These are phyloP conservation scores for Gossypium ekmanianum DNA, from an alignment of 345 rosid genomes.

Conservation along the genomic window DNA sequence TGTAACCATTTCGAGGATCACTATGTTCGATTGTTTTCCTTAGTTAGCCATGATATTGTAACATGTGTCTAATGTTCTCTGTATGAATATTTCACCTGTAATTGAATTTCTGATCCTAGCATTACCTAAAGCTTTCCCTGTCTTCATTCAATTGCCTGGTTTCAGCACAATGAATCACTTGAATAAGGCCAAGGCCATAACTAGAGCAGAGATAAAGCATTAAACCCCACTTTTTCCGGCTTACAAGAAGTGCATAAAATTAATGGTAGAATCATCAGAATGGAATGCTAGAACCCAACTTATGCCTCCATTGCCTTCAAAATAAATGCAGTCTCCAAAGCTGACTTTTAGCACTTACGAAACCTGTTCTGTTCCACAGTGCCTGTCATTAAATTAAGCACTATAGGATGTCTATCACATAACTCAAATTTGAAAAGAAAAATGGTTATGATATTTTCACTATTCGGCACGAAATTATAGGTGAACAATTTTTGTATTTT, in stretches of 20 bases:
- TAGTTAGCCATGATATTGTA: not conserved
- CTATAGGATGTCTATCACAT: conserved; percentile 53
- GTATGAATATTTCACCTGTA: not conserved
- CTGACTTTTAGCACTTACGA: conserved; percentile 65
- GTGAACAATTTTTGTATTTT: no score
- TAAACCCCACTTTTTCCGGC: no score
- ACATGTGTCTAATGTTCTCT: conserved; percentile 5
- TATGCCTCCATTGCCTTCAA: conserved; percentile 54
- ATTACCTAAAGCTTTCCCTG: no score
- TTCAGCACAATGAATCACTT: not conserved
- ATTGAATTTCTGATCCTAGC: no score
- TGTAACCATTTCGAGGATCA: not conserved
- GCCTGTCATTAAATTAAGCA: conserved; percentile 50
- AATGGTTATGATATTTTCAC: no score
- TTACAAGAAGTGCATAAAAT: not conserved
- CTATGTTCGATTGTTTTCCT: not conserved
- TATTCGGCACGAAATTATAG: no score
- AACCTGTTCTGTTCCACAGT: conserved; percentile 32
- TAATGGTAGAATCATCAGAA: not conserved
- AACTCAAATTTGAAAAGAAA: not conserved
- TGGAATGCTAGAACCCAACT: not conserved
- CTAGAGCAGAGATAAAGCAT: no score
- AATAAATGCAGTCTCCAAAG: conserved; percentile 59
- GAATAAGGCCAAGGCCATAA: no score
- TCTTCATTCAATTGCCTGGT: not conserved